Base-by-base conservation (phyloP, 2,329 filamentous ascomycete genomes). In the Colletotrichum camelliae region DNA sequence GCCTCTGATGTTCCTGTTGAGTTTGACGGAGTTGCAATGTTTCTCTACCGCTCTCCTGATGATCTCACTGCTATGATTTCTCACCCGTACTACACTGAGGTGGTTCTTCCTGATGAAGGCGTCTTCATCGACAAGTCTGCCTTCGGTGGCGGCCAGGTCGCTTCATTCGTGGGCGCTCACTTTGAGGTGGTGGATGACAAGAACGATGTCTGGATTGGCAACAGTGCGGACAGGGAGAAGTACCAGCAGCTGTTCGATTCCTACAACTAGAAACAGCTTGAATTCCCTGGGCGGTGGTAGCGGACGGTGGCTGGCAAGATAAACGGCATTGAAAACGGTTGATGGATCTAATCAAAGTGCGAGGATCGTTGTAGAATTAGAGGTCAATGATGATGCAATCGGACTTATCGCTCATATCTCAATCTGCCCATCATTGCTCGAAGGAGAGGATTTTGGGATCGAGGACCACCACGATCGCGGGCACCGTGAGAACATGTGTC, bases 1-100 rank as follows among this genome's bases (percentile, higher is more conserved):
- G 68, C 69, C 0, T 81, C 80, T 1, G 73, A 69, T n/a, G 33
- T 78, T 3, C 78, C 79, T 0, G 79, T 81, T 2, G 77, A 81
- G 9, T 82, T 82, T 48, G 80, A 82, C 4, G 81, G 81, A 1
- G 79, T 83, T 16, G 81, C 81, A n/a, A 78, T 83, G 79, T 83
- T 83, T 33, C 62, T 82, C 0, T 82, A 82, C 37, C 58, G 78
- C 29, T 77, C 77, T 1, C 33, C 80, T 2, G 79, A 81, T 3
- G 76, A 76, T 1, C 33, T 83, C 24, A 62, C 74, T 1, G 80
- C 71, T 0, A 80, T 82, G 78, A 72, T 82, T 21, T 74, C 81
- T 0, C 81, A 83, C 4, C 80, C 81, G 7, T 83, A 83, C 75
- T 83, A 82, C 64, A 6, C 77, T 4, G 76, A 79, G 0, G 75